Percentiles rank a stretch among this genome's conserved stretches.
Evolutionary conservation across 2,329 filamentous ascomycete genomes (phyloP).

Genomic region (Fusarium haematococcum): DNA sequence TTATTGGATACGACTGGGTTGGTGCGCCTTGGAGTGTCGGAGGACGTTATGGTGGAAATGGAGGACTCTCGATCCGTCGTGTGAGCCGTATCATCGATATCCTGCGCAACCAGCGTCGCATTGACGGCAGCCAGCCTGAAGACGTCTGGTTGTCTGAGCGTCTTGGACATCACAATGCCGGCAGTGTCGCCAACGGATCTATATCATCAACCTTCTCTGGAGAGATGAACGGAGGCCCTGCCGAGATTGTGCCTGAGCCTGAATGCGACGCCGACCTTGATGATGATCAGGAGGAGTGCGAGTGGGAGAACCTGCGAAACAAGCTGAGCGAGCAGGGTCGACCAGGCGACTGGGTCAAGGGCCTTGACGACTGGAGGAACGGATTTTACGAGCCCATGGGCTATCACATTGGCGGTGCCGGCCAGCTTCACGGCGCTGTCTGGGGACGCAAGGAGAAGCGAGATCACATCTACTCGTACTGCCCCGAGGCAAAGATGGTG

Average conservation of each 20-base stretch:
- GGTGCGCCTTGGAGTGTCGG: conserved; percentile 61
- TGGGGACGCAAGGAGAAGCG: conserved; percentile 61
- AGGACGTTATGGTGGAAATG: conserved; percentile 62
- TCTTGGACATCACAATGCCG: conserved; percentile 60
- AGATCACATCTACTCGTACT: conserved; percentile 65
- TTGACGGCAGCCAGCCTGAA: conserved; percentile 61
- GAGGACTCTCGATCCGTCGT: conserved; percentile 64
- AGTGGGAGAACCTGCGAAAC: not conserved
- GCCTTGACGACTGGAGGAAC: conserved; percentile 62
- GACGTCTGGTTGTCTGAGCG: conserved; percentile 68
- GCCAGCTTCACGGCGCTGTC: conserved; percentile 57
- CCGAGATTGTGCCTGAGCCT: conserved; percentile 5
- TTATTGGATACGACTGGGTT: conserved; percentile 65
- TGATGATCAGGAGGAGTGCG: not conserved
- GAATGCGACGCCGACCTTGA: not conserved
- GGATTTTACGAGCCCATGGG: conserved; percentile 70
- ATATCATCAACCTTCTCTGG: conserved; percentile 62
- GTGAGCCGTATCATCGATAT: conserved; percentile 65
- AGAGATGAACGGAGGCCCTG: conserved; percentile 57
- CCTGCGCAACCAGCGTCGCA: conserved; percentile 60
- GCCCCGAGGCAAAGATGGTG: conserved; percentile 70
- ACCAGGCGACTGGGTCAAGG: conserved; percentile 52
- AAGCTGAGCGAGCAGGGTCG: not conserved
- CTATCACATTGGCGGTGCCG: conserved; percentile 66
- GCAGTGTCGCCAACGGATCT: conserved; percentile 63